phyloP scores from a whole-genome alignment of 192 early-diverging fungal genomes.

The Backusella parvicylindrica region DNA sequence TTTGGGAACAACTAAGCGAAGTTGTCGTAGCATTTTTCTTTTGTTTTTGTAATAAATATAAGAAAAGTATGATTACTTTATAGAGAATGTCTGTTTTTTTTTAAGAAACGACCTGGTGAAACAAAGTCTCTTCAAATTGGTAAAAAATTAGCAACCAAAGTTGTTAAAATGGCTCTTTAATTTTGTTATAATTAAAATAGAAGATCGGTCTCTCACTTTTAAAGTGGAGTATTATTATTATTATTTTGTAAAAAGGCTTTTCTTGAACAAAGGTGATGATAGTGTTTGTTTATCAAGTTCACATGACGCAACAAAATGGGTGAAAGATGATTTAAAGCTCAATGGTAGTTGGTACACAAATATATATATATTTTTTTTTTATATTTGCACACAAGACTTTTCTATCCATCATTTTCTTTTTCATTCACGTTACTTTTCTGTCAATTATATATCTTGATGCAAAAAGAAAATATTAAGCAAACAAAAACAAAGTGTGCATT shows the following conservation, averaged over 20 bases:
- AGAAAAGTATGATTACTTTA: too few species aligned
- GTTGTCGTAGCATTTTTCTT: background rate
- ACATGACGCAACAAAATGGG: background rate
- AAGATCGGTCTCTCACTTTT: background rate
- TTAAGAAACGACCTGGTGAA: background rate
- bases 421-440: background rate
- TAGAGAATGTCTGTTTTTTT: background rate
- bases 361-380: too few species aligned
- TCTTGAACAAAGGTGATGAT: background rate
- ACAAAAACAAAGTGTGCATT: background rate
- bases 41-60: too few species aligned
- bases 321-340: background rate
- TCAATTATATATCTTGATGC: background rate
- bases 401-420: background rate
- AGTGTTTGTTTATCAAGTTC: background rate
- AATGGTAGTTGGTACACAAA: background rate
- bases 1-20: background rate
- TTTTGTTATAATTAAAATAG: background rate
- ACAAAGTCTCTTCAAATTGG: background rate
- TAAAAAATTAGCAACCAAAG: background rate
- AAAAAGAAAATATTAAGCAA: background rate
- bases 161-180: background rate
- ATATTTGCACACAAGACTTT: background rate
- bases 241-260: too few species aligned
- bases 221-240: too few species aligned